Evolutionary conservation across 352 stramenopile species (phyloP).

Genomic region (Lagenidium giganteum): DNA sequence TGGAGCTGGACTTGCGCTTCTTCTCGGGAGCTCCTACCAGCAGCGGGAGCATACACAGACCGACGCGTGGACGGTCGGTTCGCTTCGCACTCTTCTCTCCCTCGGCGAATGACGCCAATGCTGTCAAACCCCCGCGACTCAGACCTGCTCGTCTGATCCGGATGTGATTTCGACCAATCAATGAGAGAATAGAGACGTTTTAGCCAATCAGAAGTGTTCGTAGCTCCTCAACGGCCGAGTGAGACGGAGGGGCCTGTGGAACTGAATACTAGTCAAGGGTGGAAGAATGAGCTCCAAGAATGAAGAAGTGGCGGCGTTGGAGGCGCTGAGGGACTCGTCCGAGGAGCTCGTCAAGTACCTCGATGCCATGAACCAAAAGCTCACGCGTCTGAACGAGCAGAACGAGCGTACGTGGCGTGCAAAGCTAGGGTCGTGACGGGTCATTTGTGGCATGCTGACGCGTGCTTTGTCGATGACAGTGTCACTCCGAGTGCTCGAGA

Average conservation of each 20-base stretch:
- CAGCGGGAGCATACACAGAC: slow-evolving; percentile 32
- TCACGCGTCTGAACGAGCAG: slow-evolving; percentile 74
- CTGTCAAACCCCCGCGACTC: no score
- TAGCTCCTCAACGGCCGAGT: slow-evolving; percentile 5
- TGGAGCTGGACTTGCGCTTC: slow-evolving; percentile 78
- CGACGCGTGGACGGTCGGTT: neutral
- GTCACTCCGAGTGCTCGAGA: slow-evolving; percentile 73
- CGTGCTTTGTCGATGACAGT: slow-evolving; percentile 23
- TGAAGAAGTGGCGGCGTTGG: slow-evolving; percentile 73
- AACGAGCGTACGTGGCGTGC: slow-evolving; percentile 55
- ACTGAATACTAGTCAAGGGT: slow-evolving; percentile 7
- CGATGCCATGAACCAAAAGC: slow-evolving; percentile 68
- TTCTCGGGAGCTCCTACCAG: slow-evolving; percentile 45
- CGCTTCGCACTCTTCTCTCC: no score
- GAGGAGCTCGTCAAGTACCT: slow-evolving; percentile 70
- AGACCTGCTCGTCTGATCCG: no score
- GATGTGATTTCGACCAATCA: neutral
- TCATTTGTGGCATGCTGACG: neutral
- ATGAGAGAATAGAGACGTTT: neutral
- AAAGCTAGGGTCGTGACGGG: neutral
- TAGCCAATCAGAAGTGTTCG: slow-evolving; percentile 5
- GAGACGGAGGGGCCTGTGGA: slow-evolving; percentile 9
- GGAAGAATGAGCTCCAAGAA: slow-evolving; percentile 50
- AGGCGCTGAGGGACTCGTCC: slow-evolving; percentile 72
- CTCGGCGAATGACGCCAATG: no score